These are phyloP conservation scores for Colletotrichum filicis DNA, from an alignment of 2,329 filamentous ascomycete species.

Conservation along the genomic window DNA sequence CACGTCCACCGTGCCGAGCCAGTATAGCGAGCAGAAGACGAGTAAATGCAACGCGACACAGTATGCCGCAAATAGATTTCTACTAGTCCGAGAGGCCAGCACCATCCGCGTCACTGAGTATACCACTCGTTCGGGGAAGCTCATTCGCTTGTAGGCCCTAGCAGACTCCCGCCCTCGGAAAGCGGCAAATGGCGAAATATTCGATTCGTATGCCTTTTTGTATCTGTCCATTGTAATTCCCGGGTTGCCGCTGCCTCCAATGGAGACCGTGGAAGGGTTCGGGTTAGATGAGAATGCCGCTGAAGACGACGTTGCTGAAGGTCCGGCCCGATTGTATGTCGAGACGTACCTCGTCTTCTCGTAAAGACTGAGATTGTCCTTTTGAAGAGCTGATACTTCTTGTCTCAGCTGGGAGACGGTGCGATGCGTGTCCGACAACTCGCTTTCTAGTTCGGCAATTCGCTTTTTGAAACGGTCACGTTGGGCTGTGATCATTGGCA, in stretches of 20 bases:
- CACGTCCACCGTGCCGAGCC: constrained; percentile 77
- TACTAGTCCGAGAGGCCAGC: constrained; percentile 86
- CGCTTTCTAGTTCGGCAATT: constrained; percentile 89
- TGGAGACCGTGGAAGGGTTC: constrained; percentile 77
- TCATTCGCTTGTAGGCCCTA: constrained; percentile 93
- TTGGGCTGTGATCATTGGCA: constrained; percentile 98
- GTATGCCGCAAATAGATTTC: constrained; percentile 94
- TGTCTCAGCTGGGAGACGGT: constrained; percentile 87
- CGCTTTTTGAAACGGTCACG: constrained; percentile 98
- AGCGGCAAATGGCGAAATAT: constrained; percentile 93
- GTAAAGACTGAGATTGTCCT: constrained; percentile 95
- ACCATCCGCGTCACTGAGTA: constrained; percentile 93
- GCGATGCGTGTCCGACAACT: constrained; percentile 85
- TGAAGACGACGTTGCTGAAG: constrained; percentile 69
- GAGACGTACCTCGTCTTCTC: constrained; percentile 98
- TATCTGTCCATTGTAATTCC: constrained; percentile 85
- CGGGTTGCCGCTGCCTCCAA: constrained; percentile 65
- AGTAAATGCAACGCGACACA: constrained; percentile 89
- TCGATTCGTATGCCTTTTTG: constrained; percentile 91
- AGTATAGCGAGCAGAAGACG: constrained; percentile 88
- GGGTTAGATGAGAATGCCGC: constrained; percentile 76
- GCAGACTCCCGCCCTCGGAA: constrained; percentile 95
- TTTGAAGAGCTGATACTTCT: constrained; percentile 91
- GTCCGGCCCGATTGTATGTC: constrained; percentile 82
- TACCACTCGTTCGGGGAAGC: constrained; percentile 86